Evolutionary conservation across 2,329 filamentous ascomycete species (phyloP).

Genomic region (Beauveria medogensis): DNA sequence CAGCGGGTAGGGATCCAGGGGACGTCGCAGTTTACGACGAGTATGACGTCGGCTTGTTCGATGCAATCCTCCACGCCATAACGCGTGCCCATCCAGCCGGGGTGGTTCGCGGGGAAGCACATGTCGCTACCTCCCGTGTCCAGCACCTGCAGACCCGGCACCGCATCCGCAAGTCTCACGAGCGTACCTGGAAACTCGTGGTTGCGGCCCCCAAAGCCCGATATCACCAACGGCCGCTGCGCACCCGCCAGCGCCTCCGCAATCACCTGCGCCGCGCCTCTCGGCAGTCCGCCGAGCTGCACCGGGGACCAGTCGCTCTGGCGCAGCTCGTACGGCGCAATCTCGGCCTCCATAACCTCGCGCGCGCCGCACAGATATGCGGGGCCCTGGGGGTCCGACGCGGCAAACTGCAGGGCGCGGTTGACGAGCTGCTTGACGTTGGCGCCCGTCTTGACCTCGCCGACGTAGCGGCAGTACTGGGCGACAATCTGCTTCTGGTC

Average conservation of each 20-base stretch:
- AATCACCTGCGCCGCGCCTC: slow-evolving; percentile 47
- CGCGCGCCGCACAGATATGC: slow-evolving; percentile 72
- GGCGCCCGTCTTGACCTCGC: slow-evolving; percentile 73
- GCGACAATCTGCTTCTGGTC: slow-evolving; percentile 73
- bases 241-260: slow-evolving; percentile 56
- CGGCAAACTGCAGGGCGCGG: slow-evolving; percentile 74
- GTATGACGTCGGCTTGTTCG: slow-evolving; percentile 69
- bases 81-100: slow-evolving; percentile 59
- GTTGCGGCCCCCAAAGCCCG: slow-evolving; percentile 64
- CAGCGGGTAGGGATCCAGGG: slow-evolving; percentile 84
- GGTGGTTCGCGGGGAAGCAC: slow-evolving; percentile 68
- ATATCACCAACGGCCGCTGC: slow-evolving; percentile 59
- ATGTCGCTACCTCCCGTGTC: slow-evolving; percentile 74
- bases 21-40: slow-evolving; percentile 83
- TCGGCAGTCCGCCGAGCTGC: slow-evolving; percentile 52
- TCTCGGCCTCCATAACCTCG: slow-evolving; percentile 80
- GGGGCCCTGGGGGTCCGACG: slow-evolving; percentile 66
- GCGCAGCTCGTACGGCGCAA: slow-evolving; percentile 61
- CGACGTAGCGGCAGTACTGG: slow-evolving; percentile 79
- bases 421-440: slow-evolving; percentile 90
- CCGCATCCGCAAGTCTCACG: slow-evolving; percentile 57
- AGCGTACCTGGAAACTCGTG: slow-evolving; percentile 53
- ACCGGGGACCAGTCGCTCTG: slow-evolving; percentile 65
- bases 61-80: slow-evolving; percentile 70
- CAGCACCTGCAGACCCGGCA: slow-evolving; percentile 62